Conservation (phyloP, 2,329 filamentous ascomycete species). For the Scytalidium sp. region DNA sequence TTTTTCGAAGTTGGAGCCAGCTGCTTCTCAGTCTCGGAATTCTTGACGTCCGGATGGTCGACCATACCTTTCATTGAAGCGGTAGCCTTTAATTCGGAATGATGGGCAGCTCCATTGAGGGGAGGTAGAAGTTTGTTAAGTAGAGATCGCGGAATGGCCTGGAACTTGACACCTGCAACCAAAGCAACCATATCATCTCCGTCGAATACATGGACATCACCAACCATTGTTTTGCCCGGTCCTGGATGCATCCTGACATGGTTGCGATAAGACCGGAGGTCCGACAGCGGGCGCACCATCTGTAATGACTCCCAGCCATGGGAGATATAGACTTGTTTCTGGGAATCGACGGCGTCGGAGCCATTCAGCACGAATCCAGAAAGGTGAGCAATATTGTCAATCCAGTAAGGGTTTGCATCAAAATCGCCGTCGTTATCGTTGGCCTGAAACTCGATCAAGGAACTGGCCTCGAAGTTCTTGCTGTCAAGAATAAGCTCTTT, state of each 20-base stretch:
- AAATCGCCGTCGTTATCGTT: conserved; percentile 42
- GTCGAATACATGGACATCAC: conserved; percentile 53
- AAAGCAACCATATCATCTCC: conserved; percentile 9
- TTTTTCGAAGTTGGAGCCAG: conserved; percentile 5
- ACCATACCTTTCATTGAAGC: background rate
- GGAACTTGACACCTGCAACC: conserved; percentile 8
- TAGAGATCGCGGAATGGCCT: conserved; percentile 41
- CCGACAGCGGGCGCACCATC: conserved; percentile 41
- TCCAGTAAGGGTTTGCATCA: conserved; percentile 53
- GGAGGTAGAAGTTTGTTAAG: conserved; percentile 46
- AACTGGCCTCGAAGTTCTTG: conserved; percentile 42
- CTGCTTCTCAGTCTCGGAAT: background rate
- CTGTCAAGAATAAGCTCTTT: conserved; percentile 48
- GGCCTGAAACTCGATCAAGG: conserved; percentile 43
- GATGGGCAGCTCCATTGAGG: conserved; percentile 46
- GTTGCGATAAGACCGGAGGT: conserved; percentile 45
- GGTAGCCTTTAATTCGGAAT: conserved; percentile 21
- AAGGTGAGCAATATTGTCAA: conserved; percentile 54
- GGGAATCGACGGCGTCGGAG: conserved; percentile 49
- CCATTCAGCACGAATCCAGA: conserved; percentile 57
- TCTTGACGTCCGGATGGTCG: too few relatives aligned
- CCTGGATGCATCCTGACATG: conserved; percentile 54
- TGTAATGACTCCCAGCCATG: conserved; percentile 54
- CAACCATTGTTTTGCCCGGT: conserved; percentile 45
- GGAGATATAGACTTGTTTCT: conserved; percentile 52